A percentile compares a stretch with the other conserved stretches of the same genome.
Conservation (phyloP, 805 yeast species). For the Candida alai region DNA sequence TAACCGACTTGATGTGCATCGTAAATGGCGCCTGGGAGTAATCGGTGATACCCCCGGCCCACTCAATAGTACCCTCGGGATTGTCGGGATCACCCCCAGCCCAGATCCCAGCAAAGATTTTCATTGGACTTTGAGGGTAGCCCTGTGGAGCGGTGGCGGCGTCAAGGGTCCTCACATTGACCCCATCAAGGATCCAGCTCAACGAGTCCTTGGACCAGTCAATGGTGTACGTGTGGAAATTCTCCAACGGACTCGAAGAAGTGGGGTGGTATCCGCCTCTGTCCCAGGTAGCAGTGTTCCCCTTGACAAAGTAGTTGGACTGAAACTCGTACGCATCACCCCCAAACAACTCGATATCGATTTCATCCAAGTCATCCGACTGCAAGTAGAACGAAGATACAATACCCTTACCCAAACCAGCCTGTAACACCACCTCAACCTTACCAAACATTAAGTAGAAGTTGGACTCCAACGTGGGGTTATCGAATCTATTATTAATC, state of each 20-base stretch:
- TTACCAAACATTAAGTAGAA: slow-evolving; percentile 89
- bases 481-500: slow-evolving; percentile 60
- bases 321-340: slow-evolving; percentile 73
- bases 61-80: slow-evolving; percentile 64
- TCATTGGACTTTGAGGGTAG: slow-evolving; percentile 92
- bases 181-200: slow-evolving; percentile 73
- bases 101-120: slow-evolving; percentile 65
- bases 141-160: slow-evolving; percentile 53
- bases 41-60: slow-evolving; percentile 80
- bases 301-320: slow-evolving; percentile 78
- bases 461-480: slow-evolving; percentile 73
- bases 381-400: slow-evolving; percentile 79
- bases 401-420: slow-evolving; percentile 76
- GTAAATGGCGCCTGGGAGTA: slow-evolving; percentile 63
- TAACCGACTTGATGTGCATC: slow-evolving; percentile 56
- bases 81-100: slow-evolving; percentile 76
- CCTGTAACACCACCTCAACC: slow-evolving; percentile 65
- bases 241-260: slow-evolving; percentile 47
- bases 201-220: slow-evolving; percentile 74
- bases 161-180: slow-evolving; percentile 58
- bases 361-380: slow-evolving; percentile 82
- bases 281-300: slow-evolving; percentile 70
- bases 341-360: slow-evolving; percentile 87
- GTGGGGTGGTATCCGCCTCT: slow-evolving; percentile 72
- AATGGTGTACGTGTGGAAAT: slow-evolving; percentile 72